Percentiles rank a stretch among this genome's conserved stretches.
These are phyloP conservation scores for Candida jianshihensis DNA, from an alignment of 805 yeast species.

Conservation along the genomic window DNA sequence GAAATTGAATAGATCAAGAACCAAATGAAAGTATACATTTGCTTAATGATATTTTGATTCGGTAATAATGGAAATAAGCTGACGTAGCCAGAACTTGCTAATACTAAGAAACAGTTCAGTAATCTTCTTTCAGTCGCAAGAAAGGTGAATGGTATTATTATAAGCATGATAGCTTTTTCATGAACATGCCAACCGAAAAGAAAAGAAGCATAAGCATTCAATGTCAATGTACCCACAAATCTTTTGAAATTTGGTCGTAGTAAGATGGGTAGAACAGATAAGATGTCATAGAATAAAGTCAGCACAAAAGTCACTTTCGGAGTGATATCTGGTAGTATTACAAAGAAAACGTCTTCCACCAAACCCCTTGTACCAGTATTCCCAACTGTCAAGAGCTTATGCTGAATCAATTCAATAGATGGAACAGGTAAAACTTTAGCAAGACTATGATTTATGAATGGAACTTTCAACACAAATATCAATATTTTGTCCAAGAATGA, in stretches of 20 bases:
- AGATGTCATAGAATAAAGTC: slow-evolving; percentile 77
- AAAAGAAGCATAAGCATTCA: slow-evolving; percentile 88
- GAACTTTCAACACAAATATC: slow-evolving; percentile 33
- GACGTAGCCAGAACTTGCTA: slow-evolving; percentile 76
- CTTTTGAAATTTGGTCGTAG: slow-evolving; percentile 68
- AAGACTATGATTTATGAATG: slow-evolving; percentile 34
- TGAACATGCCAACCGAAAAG: slow-evolving; percentile 99
- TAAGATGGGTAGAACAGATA: slow-evolving; percentile 68
- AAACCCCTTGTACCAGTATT: slow-evolving; percentile 71
- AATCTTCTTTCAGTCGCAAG: slow-evolving; percentile 65
- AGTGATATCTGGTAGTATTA: slow-evolving; percentile 70
- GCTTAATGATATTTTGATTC: slow-evolving; percentile 73
- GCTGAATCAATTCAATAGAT: slow-evolving; percentile 23
- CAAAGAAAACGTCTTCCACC: slow-evolving; percentile 84
- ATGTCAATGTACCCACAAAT: slow-evolving; percentile 76
- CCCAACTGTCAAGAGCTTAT: slow-evolving; percentile 24
- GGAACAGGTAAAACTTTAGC: slow-evolving; percentile 28
- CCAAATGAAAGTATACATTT: slow-evolving; percentile 78
- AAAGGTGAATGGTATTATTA: slow-evolving; percentile 83
- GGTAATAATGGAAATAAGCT: slow-evolving; percentile 83
- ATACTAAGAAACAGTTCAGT: slow-evolving; percentile 60
- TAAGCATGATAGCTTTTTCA: slow-evolving; percentile 90
- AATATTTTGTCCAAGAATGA: slow-evolving; percentile 73
- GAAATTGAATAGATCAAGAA: slow-evolving; percentile 68
- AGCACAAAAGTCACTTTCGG: slow-evolving; percentile 73